Conservation (phyloP, 2,329 filamentous ascomycete genomes). For the Intubia oerlemansii region DNA sequence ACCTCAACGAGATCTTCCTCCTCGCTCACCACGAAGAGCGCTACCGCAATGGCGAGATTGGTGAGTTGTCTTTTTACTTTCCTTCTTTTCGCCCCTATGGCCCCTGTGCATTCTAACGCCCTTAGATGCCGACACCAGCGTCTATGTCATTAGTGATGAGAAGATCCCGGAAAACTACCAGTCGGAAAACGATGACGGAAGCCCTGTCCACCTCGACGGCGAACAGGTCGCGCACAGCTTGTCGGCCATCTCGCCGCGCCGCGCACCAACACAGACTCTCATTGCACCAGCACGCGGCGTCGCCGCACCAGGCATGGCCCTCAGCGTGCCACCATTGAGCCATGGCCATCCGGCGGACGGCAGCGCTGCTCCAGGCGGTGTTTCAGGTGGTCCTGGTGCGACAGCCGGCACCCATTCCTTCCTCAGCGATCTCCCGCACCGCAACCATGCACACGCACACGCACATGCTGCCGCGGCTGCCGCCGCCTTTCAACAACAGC, state of each 20-base stretch:
- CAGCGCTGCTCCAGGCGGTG: too few species aligned
- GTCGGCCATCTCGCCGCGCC: conserved; percentile 14
- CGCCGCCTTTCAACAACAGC: too few species aligned
- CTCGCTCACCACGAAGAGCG: conserved; percentile 35
- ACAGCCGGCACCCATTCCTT: conserved; percentile 9
- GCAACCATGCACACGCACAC: conserved; percentile 12
- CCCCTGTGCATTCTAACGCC: too few species aligned
- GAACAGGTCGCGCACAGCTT: conserved; percentile 15
- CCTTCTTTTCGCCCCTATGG: neutral
- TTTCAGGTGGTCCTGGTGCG: too few species aligned
- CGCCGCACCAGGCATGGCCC: too few species aligned
- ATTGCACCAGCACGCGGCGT: conserved; percentile 12
- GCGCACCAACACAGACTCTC: conserved; percentile 11
- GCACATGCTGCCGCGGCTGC: too few species aligned
- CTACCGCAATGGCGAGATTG: conserved; percentile 33
- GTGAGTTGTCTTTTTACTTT: conserved; percentile 21
- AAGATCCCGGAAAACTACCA: conserved; percentile 24
- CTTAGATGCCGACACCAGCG: conserved; percentile 23
- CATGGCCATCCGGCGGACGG: too few species aligned
- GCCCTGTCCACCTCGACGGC: conserved; percentile 20
- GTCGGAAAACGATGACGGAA: conserved; percentile 24
- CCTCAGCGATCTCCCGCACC: conserved; percentile 22
- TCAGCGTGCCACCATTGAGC: conserved; percentile 4
- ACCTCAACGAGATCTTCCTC: conserved; percentile 38
- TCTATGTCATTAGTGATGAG: conserved; percentile 31